Conservation (phyloP, 2,329 filamentous ascomycete genomes). For the Cordyceps cateniannulata region DNA sequence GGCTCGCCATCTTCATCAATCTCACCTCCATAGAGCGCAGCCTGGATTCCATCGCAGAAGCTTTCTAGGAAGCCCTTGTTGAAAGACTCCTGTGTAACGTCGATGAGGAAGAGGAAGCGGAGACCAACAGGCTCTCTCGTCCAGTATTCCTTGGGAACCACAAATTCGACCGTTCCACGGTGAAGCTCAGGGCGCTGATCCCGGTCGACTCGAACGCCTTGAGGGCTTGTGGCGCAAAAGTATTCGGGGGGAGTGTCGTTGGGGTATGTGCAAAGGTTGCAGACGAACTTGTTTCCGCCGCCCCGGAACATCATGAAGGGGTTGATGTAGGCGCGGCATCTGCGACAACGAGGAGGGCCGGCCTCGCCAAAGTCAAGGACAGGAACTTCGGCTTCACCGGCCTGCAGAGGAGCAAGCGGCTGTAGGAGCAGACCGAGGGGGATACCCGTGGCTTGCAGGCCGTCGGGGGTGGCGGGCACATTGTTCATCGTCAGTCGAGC, state of each 20-base stretch:
- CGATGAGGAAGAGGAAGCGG: conserved; percentile 84
- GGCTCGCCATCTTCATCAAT: conserved; percentile 45
- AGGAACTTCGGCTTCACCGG: conserved; percentile 81
- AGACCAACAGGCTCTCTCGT: conserved; percentile 86
- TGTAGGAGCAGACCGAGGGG: conserved; percentile 86
- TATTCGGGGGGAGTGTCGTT: conserved; percentile 92
- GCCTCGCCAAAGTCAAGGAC: conserved; percentile 90
- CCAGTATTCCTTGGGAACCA: conserved; percentile 98
- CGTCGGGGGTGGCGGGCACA: conserved; percentile 77
- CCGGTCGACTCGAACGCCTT: conserved; percentile 80
- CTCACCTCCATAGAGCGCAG: conserved; percentile 72
- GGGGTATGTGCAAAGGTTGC: conserved; percentile 95
- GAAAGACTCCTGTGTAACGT: conserved; percentile 85
- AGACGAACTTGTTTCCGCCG: conserved; percentile 93
- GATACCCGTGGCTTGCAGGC: conserved; percentile 70
- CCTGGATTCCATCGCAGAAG: conserved; percentile 82
- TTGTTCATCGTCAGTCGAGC: conserved; percentile 88
- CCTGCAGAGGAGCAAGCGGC: conserved; percentile 74
- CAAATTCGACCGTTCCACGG: conserved; percentile 88
- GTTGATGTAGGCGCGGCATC: conserved; percentile 96
- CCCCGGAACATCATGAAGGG: conserved; percentile 97
- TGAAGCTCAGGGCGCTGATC: conserved; percentile 84
- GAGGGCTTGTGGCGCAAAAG: conserved; percentile 83
- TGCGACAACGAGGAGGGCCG: conserved; percentile 83
- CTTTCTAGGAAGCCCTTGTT: conserved; percentile 87